Evolutionary conservation across 345 rosid genomes (phyloP).

Genomic region (sweet orange (Citrus sinensis)): DVS_A1.0 CM039164.1:22474501-22475000

Average conservation of each 20-base stretch:
- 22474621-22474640: conserved; percentile 7
- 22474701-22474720: conserved; percentile 30
- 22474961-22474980: neutral
- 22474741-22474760: conserved; percentile 31
- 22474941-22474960: conserved; percentile 8
- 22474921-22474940: neutral
- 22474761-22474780: conserved; percentile 1
- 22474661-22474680: conserved; percentile 21
- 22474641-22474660: conserved; percentile 19
- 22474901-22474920: neutral
- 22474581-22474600: conserved; percentile 17
- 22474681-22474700: conserved; percentile 29
- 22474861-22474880: neutral
- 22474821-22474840: neutral
- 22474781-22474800: neutral
- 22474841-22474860: conserved; percentile 30
- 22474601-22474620: conserved; percentile 14
- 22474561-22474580: conserved; percentile 10
- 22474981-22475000: conserved; percentile 16
- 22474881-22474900: neutral
- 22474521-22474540: neutral
- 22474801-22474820: too few relatives aligned
- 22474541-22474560: neutral
- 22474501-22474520: neutral
- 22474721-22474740: conserved; percentile 25